Base-by-base conservation (phyloP, 1,284 basidiomycete genomes). In the Salmacisia buchloeana region DNA sequence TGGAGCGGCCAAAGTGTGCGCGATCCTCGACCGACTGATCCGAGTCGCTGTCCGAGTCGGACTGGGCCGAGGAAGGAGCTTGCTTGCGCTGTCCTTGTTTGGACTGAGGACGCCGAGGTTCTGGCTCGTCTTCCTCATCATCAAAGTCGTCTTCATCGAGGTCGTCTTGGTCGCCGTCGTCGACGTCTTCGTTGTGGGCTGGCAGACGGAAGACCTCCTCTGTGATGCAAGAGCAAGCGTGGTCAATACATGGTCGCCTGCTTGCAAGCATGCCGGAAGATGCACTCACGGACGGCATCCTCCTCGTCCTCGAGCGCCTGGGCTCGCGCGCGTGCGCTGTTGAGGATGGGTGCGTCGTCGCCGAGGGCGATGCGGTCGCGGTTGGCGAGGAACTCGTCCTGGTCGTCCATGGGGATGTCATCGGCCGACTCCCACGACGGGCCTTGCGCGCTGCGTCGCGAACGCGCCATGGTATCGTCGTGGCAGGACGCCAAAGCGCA, bases 321-420 rank as follows among this genome's bases (percentile, higher is more conserved):
- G 7, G n/a, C 15, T 15, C 27, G 25, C n/a, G 13, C 10, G n/a
- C 18, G 23, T 10, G 46, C 46, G 6, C 25, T 10, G 6, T 25
- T 7, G 10, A 33, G 25, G 10, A 33, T n/a, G n/a, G n/a, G 21
- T 27, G 5, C 6, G 21, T 45, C 39, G 7, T 12, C 65, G 68
- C 25, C 74, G 86, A 6, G 94, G 83, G 12, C 90, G 83, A 94
- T 89, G 77, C 86, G 86, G 76, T 96, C 92, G 60, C 86, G 84
- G 63, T 82, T 67, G 21, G 68, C 65, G 45, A 75, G 65, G 56
- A 78, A 72, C 29, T 63, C 67, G 56, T 79, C 75, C 33, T 73
- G 65, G 64, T 75, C 69, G 54, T 76, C 71, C 59, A 68, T 68
- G 7, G 69, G 69, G 34, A 73, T 65, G 58, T 78, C 70, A 36